These are phyloP conservation scores for Umbilicus rupestris DNA, from an alignment of 164 flowering plant species.

Conservation along the genomic window DNA sequence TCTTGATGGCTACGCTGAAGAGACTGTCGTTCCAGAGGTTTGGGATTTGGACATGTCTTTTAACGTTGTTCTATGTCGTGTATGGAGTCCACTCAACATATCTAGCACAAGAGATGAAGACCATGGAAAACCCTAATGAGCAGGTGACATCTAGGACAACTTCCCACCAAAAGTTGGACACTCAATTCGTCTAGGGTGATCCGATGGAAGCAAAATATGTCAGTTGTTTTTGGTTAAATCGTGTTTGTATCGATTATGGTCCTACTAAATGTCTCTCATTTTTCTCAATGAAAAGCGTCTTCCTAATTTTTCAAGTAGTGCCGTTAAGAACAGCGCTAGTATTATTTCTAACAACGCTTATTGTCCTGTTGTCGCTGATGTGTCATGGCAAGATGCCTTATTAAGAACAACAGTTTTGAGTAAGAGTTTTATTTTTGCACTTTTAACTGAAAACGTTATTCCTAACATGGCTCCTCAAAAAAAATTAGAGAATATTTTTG, in stretches of 20 bases:
- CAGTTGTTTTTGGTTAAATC: background rate
- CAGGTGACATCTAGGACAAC: slow-evolving; percentile 11
- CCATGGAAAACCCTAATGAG: slow-evolving; percentile 13
- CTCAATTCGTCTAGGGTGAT: background rate
- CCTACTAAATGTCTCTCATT: background rate
- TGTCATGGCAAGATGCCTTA: too few species aligned
- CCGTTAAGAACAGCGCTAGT: too few species aligned
- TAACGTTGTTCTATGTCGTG: slow-evolving; percentile 50
- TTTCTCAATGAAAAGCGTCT: too few species aligned
- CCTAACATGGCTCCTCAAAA: too few species aligned
- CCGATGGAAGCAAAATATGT: background rate
- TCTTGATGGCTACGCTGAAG: slow-evolving; percentile 52
- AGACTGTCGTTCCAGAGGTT: slow-evolving; percentile 46
- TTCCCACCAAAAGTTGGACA: slow-evolving; percentile 7
- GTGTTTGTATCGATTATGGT: background rate
- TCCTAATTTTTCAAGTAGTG: too few species aligned
- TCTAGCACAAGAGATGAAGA: slow-evolving; percentile 44
- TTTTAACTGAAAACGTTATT: too few species aligned
- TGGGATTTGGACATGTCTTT: slow-evolving; percentile 52
- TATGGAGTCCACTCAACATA: slow-evolving; percentile 84
- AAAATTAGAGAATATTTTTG: too few species aligned
- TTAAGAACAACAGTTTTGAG: too few species aligned
- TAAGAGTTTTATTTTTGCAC: too few species aligned
- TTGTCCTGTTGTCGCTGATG: too few species aligned
- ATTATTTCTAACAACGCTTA: too few species aligned